Evolutionary conservation across 306 rosid species (phyloP), one percentile per base, ranked within the genome.

Genomic region (Arachis hypogaea): DNA sequence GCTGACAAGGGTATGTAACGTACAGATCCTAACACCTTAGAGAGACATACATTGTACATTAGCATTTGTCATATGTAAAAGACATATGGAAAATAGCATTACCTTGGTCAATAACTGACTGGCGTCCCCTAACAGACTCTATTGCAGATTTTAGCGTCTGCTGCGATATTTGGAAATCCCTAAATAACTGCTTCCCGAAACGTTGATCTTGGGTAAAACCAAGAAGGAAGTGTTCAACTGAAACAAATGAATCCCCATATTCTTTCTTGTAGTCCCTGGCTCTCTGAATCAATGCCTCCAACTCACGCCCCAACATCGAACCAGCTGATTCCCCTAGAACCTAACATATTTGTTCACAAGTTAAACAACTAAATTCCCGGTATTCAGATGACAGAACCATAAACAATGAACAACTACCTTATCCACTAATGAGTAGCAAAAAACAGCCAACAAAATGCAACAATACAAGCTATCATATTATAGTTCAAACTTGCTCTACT

Each of bases 21-120:
- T 3, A 58, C 30, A 74, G 72, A 29, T 57, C 44, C 66, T 14
- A 73, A 68, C 29, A 49, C 11, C 49, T 42, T 30, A n/a, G n/a
- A 40, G 47, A 29, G 51, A 72, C 30, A 52, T 58, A 71, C 11
- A 49, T 5, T 57, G 28, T 41, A 36, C 30, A 33, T 44, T 66
- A 50, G 36, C 62, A 33, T 4, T 33, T 33, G 41, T 63, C 7
- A 69, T n/a, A 33, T 18, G 69, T 55, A 59, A 38, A 16, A 55
- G 11, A 38, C 52, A 65, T 60, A 68, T 66, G 69, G 57, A 62
- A 73, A 66, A 66, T 47, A 67, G 18, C 12, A 45, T 28, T 33
- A 94, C 99, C 99, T 87, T 94, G 99, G 81, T 94, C 99, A 61
- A 92, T 92, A 64, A 94, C 97, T 55, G 96, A 85, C 72, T 94